Base-by-base conservation (phyloP, 768 basidiomycete genomes). In the Hydnomerulius pinastri region DNA sequence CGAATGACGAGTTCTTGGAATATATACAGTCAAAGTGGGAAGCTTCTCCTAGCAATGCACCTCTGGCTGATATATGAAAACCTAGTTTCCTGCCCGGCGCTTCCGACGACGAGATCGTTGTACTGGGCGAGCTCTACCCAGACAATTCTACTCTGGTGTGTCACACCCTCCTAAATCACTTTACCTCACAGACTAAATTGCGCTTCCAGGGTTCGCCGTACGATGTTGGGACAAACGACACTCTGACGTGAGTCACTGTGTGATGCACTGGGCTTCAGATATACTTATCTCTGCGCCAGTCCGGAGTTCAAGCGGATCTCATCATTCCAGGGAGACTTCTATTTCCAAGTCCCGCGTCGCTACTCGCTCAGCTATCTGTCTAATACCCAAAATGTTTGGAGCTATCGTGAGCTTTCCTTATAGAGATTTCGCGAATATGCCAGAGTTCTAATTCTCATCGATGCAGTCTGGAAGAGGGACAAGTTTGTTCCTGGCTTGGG, bases 291-390 rank as follows among this genome's bases (percentile, higher is more conserved):
- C 9, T 12, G 17, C 5, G 5, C 33, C 38, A 73, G 72, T 2
- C 73, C 73, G 4, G 44, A 77, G 55, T 75, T 61, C 56, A 76
- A 75, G 50, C 69, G 76, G 3, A 49, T 74, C 6, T 67, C 73
- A 1, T 69, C 73, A 0, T 48, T 73, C 23, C 64, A 64, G 38
- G 74, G 75, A 1, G 75, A 77, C 50, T 39, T 61, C 6, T 43
- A 50, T 10, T 74, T 73, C 54, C 64, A 72, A 25, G 67, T 61
- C 8, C 66, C 65, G 21, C 36, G 4, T 24, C 29, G 24, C 7
- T 57, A 48, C 12, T 7, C 44, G 0, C 28, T 59, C 27, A 45
- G 42, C 17, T 39, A 50, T 20, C 30, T 58, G 2, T 60, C 59
- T 25, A 25, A 10, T 2, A 60, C 49, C 1, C 58, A 61, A 36